These are phyloP conservation scores for Apiospora hydei DNA, from an alignment of 2,329 filamentous ascomycete species.

Conservation along the genomic window DNA sequence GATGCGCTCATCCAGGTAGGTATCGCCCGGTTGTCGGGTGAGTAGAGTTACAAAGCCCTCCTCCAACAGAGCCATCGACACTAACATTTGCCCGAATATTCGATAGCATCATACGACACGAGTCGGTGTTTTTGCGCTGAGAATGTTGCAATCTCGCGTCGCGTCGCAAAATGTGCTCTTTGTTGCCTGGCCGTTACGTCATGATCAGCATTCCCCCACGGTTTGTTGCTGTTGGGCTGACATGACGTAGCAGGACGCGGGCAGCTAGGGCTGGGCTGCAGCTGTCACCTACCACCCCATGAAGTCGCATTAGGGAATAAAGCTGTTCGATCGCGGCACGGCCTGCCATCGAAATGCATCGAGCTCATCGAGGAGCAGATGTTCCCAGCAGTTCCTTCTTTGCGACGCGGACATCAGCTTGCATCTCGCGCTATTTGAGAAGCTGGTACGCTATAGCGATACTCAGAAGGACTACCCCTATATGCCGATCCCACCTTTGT, in stretches of 20 bases:
- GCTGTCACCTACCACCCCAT: neutral
- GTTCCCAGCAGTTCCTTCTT: neutral
- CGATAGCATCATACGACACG: neutral
- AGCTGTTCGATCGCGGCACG: neutral
- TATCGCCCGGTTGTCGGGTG: neutral
- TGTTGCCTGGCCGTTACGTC: neutral
- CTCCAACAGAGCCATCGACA: neutral
- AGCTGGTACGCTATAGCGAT: neutral
- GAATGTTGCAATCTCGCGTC: neutral
- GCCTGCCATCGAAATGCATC: slow-evolving; percentile 5
- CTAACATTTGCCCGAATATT: neutral
- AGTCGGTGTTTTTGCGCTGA: neutral
- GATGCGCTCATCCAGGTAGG: neutral
- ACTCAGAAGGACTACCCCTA: neutral
- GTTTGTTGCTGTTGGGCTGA: neutral
- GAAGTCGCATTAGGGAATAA: neutral
- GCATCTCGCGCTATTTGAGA: neutral
- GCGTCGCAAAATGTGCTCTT: neutral
- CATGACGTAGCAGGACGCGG: slow-evolving; percentile 6
- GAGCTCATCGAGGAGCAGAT: neutral
- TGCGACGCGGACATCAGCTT: neutral
- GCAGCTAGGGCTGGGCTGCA: slow-evolving; percentile 5
- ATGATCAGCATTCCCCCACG: slow-evolving; percentile 7
- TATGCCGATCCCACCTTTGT: slow-evolving; percentile 13
- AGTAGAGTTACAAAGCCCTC: neutral